Evolutionary conservation across 2,329 filamentous ascomycete genomes (phyloP), one percentile per base, ranked within the genome.

Genomic region (Pestalotiopsis sp.): DNA sequence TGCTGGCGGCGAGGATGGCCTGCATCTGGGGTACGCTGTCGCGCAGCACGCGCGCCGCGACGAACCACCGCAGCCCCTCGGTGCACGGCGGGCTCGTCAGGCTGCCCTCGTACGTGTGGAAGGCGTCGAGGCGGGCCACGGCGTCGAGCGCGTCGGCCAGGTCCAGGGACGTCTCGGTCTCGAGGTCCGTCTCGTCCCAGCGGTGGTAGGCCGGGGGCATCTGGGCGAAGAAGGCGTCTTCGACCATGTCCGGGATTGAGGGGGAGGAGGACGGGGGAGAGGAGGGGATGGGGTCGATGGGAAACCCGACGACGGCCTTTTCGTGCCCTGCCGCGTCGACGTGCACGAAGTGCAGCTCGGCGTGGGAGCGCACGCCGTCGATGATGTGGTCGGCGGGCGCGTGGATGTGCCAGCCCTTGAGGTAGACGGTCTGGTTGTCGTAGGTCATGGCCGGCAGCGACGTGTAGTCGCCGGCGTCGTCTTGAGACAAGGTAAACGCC

Each of bases 381-480:
- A 87, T 79, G 2, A 79, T 77, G 73, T 87, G 85, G 68, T 87
- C 85, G 4, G 83, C 83, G 0, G 85, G 85, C 0, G 83, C 73
- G 72, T 87, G 85, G 63, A 86, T 82, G 76, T 87, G 85, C 83
- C 84, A 87, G 61, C 83, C 83, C 56, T 77, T 79, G 9, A 87
- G 77, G 73, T 84, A 86, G 25, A 83, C 78, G 1, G 82, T 85
- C 69, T 80, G 76, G 73, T 84, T 81, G 66, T 85, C 82, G 73
- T 81, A 85, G 1, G 76, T 79, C 68, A 86, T 75, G 59, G 78
- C 78, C 2, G 84, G 83, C 36, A 81, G 77, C 1, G 70, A 73
- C 4, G 79, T 81, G 70, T 80, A 81, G 38, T 79, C 73, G 3
- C 3, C 3, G 27, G 72, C 78, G 39, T 78, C 77, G 20, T 77